Percentiles rank a stretch among this genome's conserved stretches.
Evolutionary conservation across 2,329 filamentous ascomycete genomes (phyloP).

Genomic region (Leptodontidium sp.): DNA sequence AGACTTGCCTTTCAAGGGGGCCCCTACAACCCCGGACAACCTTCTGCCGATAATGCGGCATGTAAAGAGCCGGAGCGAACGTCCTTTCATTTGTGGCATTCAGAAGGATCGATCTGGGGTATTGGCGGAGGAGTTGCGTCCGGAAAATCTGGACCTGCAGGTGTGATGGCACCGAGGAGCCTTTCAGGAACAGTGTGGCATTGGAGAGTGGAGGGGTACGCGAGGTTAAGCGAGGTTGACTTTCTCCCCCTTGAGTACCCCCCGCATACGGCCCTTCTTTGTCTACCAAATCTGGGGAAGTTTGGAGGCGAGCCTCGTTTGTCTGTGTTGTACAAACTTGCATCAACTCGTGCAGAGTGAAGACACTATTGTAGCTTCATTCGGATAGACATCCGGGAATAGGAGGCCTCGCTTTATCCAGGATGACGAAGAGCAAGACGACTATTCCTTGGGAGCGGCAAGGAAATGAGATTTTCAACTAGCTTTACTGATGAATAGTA

Average conservation of each 20-base stretch:
- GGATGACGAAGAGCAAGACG: background rate
- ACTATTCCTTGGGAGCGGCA: no score
- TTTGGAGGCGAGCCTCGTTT: background rate
- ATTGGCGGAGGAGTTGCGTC: slow-evolving; percentile 17
- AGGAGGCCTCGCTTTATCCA: background rate
- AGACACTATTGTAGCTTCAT: background rate
- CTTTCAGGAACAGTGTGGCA: slow-evolving; percentile 13
- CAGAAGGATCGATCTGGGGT: slow-evolving; percentile 14
- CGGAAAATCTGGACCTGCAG: slow-evolving; percentile 10
- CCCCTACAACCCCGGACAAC: background rate
- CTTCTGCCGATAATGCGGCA: slow-evolving; percentile 20
- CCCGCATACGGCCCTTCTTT: background rate
- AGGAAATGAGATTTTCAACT: background rate
- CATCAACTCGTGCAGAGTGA: background rate
- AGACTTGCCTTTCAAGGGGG: slow-evolving; percentile 2
- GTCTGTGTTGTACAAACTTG: background rate
- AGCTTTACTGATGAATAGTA: background rate
- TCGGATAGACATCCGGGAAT: background rate
- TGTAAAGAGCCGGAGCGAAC: slow-evolving; percentile 20
- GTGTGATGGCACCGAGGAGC: background rate
- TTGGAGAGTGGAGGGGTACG: slow-evolving; percentile 5
- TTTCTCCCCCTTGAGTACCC: background rate
- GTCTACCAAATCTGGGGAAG: background rate
- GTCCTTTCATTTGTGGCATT: slow-evolving; percentile 18
- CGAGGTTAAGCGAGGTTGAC: background rate